phyloP scores from a whole-genome alignment of 2,329 filamentous ascomycete genomes.

The Apiospora saccharicola region DNA sequence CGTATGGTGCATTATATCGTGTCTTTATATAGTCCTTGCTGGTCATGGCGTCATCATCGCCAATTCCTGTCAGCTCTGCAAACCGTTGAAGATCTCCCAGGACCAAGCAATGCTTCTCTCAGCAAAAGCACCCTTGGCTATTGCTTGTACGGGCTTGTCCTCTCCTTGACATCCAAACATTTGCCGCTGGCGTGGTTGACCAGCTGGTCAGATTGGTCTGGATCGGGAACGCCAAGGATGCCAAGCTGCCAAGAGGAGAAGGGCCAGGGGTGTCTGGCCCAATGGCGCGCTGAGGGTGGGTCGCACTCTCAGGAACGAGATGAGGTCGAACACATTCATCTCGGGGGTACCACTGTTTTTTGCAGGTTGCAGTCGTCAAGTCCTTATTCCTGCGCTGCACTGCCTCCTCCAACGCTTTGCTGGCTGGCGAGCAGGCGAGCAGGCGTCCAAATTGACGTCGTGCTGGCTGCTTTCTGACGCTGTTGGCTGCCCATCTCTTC shows the following conservation, averaged over 20 bases:
- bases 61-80: not conserved
- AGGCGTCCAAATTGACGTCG: no score
- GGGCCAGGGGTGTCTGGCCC: not conserved
- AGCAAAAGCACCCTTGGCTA: not conserved
- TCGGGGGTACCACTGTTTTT: slow-evolving; percentile 29
- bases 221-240: not conserved
- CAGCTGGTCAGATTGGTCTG: not conserved
- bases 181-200: not conserved
- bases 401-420: not conserved
- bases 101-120: not conserved
- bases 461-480: no score
- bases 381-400: not conserved
- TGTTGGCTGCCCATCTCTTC: not conserved
- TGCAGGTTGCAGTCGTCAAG: not conserved
- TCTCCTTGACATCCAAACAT: not conserved
- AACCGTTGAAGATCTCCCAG: not conserved
- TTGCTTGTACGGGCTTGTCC: slow-evolving; percentile 1
- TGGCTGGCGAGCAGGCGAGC: no score
- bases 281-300: slow-evolving; percentile 2
- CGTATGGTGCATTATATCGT: not conserved
- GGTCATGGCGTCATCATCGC: not conserved
- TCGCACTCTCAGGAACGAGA: slow-evolving; percentile 16
- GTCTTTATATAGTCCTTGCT: not conserved
- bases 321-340: slow-evolving; percentile 21
- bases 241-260: not conserved